Evolutionary conservation across 192 early-diverging fungal genomes (phyloP).

Genomic region (Coemansia sp.): DNA sequence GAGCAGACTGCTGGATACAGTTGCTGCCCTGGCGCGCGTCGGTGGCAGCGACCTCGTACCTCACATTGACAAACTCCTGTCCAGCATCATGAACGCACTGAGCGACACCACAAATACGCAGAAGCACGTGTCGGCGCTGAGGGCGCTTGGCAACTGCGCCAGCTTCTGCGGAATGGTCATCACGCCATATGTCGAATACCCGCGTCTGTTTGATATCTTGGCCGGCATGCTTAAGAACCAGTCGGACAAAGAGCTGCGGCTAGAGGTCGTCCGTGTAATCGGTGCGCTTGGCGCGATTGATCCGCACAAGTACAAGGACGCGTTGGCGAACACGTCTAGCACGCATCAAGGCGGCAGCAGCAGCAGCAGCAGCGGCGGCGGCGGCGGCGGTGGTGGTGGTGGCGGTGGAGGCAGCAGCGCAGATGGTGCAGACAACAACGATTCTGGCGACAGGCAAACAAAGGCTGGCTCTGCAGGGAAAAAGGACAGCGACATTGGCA

Average conservation of each 20-base stretch:
- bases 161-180: slow-evolving; percentile 90
- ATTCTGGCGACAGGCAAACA: neutral
- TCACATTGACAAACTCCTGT: slow-evolving; percentile 79
- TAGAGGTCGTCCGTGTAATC: slow-evolving; percentile 86
- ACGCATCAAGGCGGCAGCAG: neutral
- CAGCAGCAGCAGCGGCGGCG: neutral
- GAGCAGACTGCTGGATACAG: slow-evolving; percentile 55
- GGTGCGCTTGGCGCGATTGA: slow-evolving; percentile 95
- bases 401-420: neutral
- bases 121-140: slow-evolving; percentile 86
- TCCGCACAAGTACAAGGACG: slow-evolving; percentile 62
- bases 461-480: slow-evolving; percentile 2
- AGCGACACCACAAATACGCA: slow-evolving; percentile 80
- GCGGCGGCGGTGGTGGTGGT: neutral
- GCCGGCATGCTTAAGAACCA: slow-evolving; percentile 84
- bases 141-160: slow-evolving; percentile 82
- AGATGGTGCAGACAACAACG: neutral
- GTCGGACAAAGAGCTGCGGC: slow-evolving; percentile 66
- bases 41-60: slow-evolving; percentile 83
- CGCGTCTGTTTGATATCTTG: slow-evolving; percentile 74
- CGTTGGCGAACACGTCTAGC: neutral
- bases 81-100: slow-evolving; percentile 85
- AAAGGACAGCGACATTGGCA: neutral
- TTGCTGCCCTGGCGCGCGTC: slow-evolving; percentile 76
- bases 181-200: slow-evolving; percentile 87